Percentiles rank a stretch among this genome's conserved stretches.
Evolutionary conservation across 805 yeast genomes (phyloP).

Genomic region (Teunomyces atbi): DNA sequence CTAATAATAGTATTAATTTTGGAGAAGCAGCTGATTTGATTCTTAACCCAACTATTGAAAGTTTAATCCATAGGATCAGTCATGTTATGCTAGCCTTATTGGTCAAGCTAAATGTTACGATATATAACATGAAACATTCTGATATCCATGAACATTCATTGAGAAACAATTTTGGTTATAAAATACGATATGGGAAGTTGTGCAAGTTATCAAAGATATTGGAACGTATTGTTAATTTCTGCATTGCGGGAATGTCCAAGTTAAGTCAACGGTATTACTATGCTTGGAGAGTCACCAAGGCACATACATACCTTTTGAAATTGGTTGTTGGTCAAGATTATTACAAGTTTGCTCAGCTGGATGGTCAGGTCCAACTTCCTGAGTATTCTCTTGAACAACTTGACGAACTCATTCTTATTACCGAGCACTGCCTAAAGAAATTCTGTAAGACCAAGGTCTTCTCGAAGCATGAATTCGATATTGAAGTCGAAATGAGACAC

Average conservation of each 20-base stretch:
- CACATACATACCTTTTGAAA: slow-evolving; percentile 44
- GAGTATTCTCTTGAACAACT: slow-evolving; percentile 20
- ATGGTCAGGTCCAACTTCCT: slow-evolving; percentile 9
- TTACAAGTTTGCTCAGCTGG: slow-evolving; percentile 11
- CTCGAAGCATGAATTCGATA: slow-evolving; percentile 4
- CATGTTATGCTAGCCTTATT: slow-evolving; percentile 26
- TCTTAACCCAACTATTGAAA: slow-evolving; percentile 38
- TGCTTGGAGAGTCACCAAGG: slow-evolving; percentile 67
- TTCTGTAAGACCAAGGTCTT: slow-evolving; percentile 17
- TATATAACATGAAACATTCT: slow-evolving; percentile 19
- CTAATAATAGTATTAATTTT: slow-evolving; percentile 34
- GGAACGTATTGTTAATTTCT: slow-evolving; percentile 18
- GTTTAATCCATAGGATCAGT: slow-evolving; percentile 24
- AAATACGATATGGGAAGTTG: slow-evolving; percentile 19
- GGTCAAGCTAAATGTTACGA: slow-evolving; percentile 21
- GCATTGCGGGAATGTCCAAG: slow-evolving; percentile 21
- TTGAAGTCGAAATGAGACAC: slow-evolving; percentile 5
- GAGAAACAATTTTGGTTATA: slow-evolving; percentile 16
- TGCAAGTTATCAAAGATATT: slow-evolving; percentile 24
- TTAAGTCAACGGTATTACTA: slow-evolving; percentile 60
- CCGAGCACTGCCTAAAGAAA: slow-evolving; percentile 23
- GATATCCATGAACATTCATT: slow-evolving; percentile 19
- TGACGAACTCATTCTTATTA: slow-evolving; percentile 25
- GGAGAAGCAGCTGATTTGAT: slow-evolving; percentile 41
- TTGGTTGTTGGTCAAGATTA: slow-evolving; percentile 31